These are phyloP conservation scores for Brasenia schreberi DNA, from an alignment of 164 flowering plant species.

Conservation along the genomic window DNA sequence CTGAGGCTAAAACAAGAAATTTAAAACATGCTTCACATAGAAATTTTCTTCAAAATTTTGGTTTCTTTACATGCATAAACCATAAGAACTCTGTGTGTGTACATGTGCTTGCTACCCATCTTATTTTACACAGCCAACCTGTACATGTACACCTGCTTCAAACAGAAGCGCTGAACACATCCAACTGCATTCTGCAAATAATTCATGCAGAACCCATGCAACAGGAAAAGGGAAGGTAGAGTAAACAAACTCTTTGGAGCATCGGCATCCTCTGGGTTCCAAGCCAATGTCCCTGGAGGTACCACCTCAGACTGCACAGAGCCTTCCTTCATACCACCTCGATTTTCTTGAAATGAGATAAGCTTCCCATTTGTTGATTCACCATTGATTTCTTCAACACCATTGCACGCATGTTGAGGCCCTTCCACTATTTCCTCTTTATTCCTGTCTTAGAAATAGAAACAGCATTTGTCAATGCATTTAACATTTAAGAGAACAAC, in stretches of 20 bases:
- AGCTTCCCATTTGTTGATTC: not conserved
- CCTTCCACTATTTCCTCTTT: conserved; percentile 1
- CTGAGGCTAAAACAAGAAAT: too few species aligned
- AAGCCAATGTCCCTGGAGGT: conserved; percentile 21
- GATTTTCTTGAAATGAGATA: not conserved
- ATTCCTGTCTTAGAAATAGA: conserved; percentile 21
- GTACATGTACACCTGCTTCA: too few species aligned
- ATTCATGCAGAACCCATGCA: not conserved
- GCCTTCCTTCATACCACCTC: not conserved
- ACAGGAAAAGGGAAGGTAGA: not conserved
- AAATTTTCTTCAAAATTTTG: too few species aligned
- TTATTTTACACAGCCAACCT: too few species aligned
- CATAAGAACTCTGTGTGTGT: too few species aligned
- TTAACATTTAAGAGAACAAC: not conserved
- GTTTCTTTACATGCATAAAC: too few species aligned
- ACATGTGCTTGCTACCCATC: too few species aligned
- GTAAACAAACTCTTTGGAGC: conserved; percentile 62
- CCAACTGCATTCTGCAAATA: too few species aligned
- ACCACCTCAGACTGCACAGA: conserved; percentile 12
- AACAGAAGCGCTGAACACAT: too few species aligned
- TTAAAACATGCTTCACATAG: too few species aligned
- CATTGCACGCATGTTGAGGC: not conserved
- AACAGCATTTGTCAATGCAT: not conserved
- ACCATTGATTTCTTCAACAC: not conserved
- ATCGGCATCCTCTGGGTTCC: conserved; percentile 55